These are phyloP conservation scores for Orbilia blumenaviensis DNA, from an alignment of 2,329 filamentous ascomycete species.

Conservation along the genomic window DNA sequence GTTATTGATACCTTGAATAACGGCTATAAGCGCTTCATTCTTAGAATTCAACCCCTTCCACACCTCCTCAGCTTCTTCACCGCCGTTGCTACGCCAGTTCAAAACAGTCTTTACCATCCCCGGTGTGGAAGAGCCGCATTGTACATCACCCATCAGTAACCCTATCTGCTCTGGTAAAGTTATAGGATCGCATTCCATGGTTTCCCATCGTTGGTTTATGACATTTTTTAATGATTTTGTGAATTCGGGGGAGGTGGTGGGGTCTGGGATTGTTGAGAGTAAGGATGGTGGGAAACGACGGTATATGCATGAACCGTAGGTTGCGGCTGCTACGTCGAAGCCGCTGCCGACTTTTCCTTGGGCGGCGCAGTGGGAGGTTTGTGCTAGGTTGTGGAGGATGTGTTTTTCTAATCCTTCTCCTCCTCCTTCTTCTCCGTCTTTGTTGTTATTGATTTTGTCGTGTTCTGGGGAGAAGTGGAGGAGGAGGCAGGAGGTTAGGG, in stretches of 20 bases:
- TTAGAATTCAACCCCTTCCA: constrained; percentile 78
- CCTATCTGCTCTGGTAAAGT: constrained; percentile 76
- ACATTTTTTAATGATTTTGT: constrained; percentile 70
- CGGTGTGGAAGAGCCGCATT: constrained; percentile 91
- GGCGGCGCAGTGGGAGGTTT: constrained; percentile 91
- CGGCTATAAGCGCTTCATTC: constrained; percentile 72
- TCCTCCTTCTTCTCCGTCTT: too few species aligned
- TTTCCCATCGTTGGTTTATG: constrained; percentile 75
- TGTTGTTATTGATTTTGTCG: too few species aligned
- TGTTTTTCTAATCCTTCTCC: too few species aligned
- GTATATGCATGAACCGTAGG: constrained; percentile 91
- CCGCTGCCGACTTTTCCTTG: constrained; percentile 96
- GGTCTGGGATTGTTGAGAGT: constrained; percentile 71
- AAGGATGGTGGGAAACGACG: constrained; percentile 91
- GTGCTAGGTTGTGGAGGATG: constrained; percentile 85
- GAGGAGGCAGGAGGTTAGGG: constrained; percentile 80
- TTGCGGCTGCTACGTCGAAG: constrained; percentile 92
- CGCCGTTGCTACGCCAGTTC: constrained; percentile 76
- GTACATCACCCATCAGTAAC: constrained; percentile 93
- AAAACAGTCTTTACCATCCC: constrained; percentile 95
- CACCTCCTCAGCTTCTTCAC: constrained; percentile 71
- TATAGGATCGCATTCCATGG: constrained; percentile 77
- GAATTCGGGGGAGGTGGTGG: constrained; percentile 70
- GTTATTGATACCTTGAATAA: constrained; percentile 40
- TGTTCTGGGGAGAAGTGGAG: constrained; percentile 73